These are phyloP conservation scores for Kockovaella imperatae DNA, from an alignment of 768 basidiomycete genomes.

Conservation along the genomic window DNA sequence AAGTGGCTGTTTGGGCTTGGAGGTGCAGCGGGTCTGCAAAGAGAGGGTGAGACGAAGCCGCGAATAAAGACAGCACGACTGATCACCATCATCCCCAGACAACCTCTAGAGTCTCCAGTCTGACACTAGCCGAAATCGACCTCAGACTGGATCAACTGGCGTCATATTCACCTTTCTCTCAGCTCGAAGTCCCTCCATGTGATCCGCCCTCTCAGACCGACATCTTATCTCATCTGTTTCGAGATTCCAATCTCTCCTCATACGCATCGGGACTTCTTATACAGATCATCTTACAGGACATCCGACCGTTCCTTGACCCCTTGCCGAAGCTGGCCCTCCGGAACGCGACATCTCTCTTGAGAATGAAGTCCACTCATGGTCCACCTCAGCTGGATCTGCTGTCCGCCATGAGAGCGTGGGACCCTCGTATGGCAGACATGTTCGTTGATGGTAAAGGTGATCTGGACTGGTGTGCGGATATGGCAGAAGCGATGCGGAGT, in stretches of 20 bases:
- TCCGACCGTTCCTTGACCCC: conserved; percentile 71
- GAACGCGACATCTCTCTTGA: conserved; percentile 50
- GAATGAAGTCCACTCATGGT: conserved; percentile 53
- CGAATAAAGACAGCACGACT: no score
- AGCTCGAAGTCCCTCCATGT: conserved; percentile 19
- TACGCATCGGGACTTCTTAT: conserved; percentile 62
- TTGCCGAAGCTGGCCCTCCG: conserved; percentile 48
- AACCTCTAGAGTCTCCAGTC: no score
- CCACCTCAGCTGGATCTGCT: conserved; percentile 54
- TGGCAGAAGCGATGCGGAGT: conserved; percentile 34
- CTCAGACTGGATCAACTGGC: conserved; percentile 67
- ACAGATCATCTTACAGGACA: conserved; percentile 81
- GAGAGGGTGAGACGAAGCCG: conserved; percentile 46
- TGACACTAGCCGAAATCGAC: conserved; percentile 54
- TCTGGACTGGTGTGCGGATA: conserved; percentile 53
- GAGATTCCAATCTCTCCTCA: conserved; percentile 51
- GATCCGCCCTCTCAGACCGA: neutral
- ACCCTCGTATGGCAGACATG: conserved; percentile 54
- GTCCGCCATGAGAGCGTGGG: conserved; percentile 67
- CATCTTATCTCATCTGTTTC: conserved; percentile 57
- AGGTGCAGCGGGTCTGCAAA: conserved; percentile 52
- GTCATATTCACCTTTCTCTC: conserved; percentile 57
- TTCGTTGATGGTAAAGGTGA: conserved; percentile 53
- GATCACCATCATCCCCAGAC: conserved; percentile 3
- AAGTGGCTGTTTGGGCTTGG: conserved; percentile 63